Base-by-base conservation (phyloP, 2,329 filamentous ascomycete species). In the Fonsecaea pedrosoi region DNA sequence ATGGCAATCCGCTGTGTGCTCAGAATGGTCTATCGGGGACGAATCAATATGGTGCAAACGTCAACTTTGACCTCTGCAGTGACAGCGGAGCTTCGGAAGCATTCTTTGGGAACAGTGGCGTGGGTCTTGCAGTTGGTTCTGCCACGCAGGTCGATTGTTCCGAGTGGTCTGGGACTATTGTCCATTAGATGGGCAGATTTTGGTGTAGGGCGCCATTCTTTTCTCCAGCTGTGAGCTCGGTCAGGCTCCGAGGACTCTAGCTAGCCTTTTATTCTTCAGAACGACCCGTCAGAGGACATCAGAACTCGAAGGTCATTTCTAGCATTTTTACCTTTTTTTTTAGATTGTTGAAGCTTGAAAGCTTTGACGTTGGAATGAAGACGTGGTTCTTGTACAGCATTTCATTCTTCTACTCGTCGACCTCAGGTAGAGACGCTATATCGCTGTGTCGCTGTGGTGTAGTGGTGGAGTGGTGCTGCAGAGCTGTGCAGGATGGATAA, bases 11-110 rank as follows among this genome's bases (percentile, higher is more conserved):
- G 25, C 70, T 80, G 13, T 81, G 79, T 68, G 60, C 77, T 4
- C 77, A 79, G 73, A 72, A 70, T 10, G 73, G 72, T 3, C 69
- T 78, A 0, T 62, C 62, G 10, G 74, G 72, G 3, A 75, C 76
- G 2, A 80, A 79, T 68, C 76, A 75, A 62, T 79, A 78, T 68
- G 79, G 79, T 4, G 78, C 76, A 7, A 77, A 79, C 50, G 73
- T 80, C 58, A 78, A 81, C 71, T 80, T 81, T 69, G 78, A 81
- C 62, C 73, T 80, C 38, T 81, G 79, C 73, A 75, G 73, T 25
- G 79, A 81, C 64, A 74, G 73, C 10, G 78, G 76, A 12, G 79
- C 79, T 7, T 72, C 71, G 13, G 69, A 59, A 7, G 78, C 79
- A 3, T 70, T 81, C 58, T 81, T 81, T 45, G 70, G 69, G 0